phyloP scores from a whole-genome alignment of 345 rosid genomes.

The Turnera subulata region DNA sequence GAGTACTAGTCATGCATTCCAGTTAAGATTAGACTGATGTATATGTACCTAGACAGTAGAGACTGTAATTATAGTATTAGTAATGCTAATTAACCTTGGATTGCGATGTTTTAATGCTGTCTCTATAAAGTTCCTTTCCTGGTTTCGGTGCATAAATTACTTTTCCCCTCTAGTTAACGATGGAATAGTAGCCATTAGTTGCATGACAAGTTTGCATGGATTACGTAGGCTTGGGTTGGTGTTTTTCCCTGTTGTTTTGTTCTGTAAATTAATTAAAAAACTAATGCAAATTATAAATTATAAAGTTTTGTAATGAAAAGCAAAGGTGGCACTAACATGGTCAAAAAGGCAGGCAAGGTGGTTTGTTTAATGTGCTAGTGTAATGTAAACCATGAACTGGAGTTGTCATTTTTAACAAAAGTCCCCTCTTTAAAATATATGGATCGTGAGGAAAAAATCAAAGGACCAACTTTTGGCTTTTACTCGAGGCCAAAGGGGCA shows the following conservation, averaged over 20 bases:
- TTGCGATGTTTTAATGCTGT: no score
- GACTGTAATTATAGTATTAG: no score
- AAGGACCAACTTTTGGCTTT: conserved; percentile 43
- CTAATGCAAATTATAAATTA: no score
- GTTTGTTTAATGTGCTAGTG: conserved; percentile 30
- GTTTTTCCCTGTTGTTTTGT: background rate
- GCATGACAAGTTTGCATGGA: conserved; percentile 37
- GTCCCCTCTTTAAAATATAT: conserved; percentile 17
- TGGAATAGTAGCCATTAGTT: conserved; percentile 19
- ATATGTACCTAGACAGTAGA: no score
- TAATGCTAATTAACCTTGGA: no score
- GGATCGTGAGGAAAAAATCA: conserved; percentile 23
- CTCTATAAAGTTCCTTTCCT: no score
- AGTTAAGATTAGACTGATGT: no score
- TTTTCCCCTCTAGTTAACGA: no score
- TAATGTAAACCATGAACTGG: conserved; percentile 55
- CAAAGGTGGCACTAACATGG: conserved; percentile 49
- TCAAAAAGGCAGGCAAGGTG: conserved; percentile 33
- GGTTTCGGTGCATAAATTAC: no score
- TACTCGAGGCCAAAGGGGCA: conserved; percentile 43
- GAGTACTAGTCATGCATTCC: no score
- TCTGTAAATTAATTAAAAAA: background rate
- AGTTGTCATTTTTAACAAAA: conserved; percentile 31
- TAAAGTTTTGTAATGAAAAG: conserved; percentile 9
- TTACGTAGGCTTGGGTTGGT: conserved; percentile 15